These are phyloP conservation scores for Venturiaceae sp. DNA, from an alignment of 2,329 filamentous ascomycete genomes.

Conservation along the genomic window DNA sequence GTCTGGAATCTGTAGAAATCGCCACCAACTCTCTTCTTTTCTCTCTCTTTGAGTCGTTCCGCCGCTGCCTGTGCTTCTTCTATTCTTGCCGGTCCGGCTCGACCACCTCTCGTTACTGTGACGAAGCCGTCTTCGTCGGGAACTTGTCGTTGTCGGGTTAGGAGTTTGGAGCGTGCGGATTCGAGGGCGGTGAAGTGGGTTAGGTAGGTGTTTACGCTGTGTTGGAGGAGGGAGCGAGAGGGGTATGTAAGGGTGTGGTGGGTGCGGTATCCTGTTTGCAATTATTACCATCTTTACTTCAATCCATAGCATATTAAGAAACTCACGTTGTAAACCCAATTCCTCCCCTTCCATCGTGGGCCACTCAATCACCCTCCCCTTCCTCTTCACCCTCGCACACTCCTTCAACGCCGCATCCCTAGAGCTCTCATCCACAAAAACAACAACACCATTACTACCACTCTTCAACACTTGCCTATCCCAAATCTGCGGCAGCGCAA, in stretches of 20 bases:
- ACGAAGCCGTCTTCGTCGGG: conserved; percentile 95
- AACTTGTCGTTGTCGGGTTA: conserved; percentile 58
- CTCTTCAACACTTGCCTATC: conserved; percentile 58
- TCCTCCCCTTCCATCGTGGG: conserved; percentile 33
- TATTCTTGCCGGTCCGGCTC: conserved; percentile 60
- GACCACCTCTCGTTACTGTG: conserved; percentile 74
- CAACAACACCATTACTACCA: conserved; percentile 69
- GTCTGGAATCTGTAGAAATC: conserved; percentile 82
- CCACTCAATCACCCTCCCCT: conserved; percentile 57
- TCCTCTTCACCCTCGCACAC: conserved; percentile 49
- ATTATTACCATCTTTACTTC: not conserved
- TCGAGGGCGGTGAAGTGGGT: conserved; percentile 59
- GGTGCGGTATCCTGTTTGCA: conserved; percentile 39
- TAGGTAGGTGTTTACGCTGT: conserved; percentile 77
- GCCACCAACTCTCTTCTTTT: conserved; percentile 52
- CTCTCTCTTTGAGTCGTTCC: conserved; percentile 48
- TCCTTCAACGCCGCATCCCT: conserved; percentile 70
- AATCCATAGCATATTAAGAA: not conserved
- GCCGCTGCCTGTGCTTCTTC: conserved; percentile 56
- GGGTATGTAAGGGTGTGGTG: conserved; percentile 69
- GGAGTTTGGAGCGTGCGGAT: conserved; percentile 53
- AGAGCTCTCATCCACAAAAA: conserved; percentile 75
- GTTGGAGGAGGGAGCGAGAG: conserved; percentile 54
- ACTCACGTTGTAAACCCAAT: conserved; percentile 43
- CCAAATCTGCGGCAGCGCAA: conserved; percentile 63